Evolutionary conservation across 1,284 basidiomycete genomes (phyloP).

Genomic region (Naganishia cerealis): DNA sequence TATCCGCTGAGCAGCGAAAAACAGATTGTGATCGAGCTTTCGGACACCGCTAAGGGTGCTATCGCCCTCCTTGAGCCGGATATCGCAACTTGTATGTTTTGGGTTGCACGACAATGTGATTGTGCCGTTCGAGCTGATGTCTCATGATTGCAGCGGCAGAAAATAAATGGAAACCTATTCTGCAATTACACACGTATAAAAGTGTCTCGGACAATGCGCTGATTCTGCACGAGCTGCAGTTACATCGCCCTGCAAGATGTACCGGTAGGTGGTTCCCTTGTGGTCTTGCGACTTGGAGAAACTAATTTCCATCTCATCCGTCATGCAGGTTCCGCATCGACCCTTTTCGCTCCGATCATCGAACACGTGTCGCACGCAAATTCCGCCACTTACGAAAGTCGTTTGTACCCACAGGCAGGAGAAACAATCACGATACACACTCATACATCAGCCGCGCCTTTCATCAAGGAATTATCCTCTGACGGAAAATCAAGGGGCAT

Average conservation of each 20-base stretch:
- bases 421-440: constrained; percentile 65
- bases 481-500: constrained; percentile 38
- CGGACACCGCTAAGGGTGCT: constrained; percentile 30
- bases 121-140: not conserved
- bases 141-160: not conserved
- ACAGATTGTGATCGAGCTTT: constrained; percentile 14
- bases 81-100: not conserved
- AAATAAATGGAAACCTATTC: constrained; percentile 3
- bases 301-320: constrained; percentile 23
- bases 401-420: constrained; percentile 63
- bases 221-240: constrained; percentile 7
- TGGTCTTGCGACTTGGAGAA: not conserved
- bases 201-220: constrained; percentile 10
- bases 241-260: constrained; percentile 12
- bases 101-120: not conserved
- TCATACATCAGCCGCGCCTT: constrained; percentile 67
- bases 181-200: constrained; percentile 5
- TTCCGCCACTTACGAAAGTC: constrained; percentile 62
- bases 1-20: not conserved
- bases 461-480: constrained; percentile 48
- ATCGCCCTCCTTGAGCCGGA: constrained; percentile 15
- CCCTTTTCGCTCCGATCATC: constrained; percentile 33
- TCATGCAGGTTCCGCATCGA: constrained; percentile 9
- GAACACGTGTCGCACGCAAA: constrained; percentile 60
- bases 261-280: constrained; percentile 1